phyloP scores from a whole-genome alignment of 331 rosid genomes.

The Cydonia oblonga region DNA sequence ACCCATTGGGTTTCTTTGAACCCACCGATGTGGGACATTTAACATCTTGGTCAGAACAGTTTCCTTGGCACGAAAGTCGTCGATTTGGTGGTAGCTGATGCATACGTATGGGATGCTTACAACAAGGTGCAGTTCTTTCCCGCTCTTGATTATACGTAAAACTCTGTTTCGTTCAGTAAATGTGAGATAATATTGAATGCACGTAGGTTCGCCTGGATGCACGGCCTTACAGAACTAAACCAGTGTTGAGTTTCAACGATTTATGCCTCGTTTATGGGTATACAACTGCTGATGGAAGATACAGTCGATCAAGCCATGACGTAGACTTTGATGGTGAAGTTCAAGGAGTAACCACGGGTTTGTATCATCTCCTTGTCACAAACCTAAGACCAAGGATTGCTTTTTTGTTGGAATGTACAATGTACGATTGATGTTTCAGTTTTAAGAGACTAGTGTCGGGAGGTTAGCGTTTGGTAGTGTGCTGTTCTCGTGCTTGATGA shows the following conservation, averaged over 20 bases:
- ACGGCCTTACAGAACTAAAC: conserved; percentile 41
- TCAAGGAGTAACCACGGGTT: conserved; percentile 37
- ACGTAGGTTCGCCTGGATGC: conserved; percentile 57
- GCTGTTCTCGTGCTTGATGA: not conserved
- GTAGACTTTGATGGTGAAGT: conserved; percentile 39
- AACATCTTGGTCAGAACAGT: conserved; percentile 41
- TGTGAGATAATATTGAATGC: not conserved
- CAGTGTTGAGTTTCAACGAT: conserved; percentile 49
- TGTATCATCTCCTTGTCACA: conserved; percentile 6
- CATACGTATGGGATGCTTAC: conserved; percentile 53
- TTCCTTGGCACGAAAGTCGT: conserved; percentile 60
- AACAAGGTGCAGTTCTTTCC: conserved; percentile 19
- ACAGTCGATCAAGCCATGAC: conserved; percentile 78
- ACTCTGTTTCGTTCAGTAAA: not conserved
- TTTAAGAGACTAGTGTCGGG: not conserved
- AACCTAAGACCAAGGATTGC: not conserved
- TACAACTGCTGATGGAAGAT: too few relatives aligned
- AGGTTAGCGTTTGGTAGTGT: not conserved
- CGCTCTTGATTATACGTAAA: not conserved
- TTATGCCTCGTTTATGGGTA: conserved; percentile 62
- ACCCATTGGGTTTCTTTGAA: too few relatives aligned
- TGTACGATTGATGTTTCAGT: not conserved
- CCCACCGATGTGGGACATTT: too few relatives aligned
- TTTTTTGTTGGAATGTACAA: not conserved
- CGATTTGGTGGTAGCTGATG: conserved; percentile 67